Conservation (phyloP, 2,329 filamentous ascomycete genomes). For the Fusarium aywerte region DNA sequence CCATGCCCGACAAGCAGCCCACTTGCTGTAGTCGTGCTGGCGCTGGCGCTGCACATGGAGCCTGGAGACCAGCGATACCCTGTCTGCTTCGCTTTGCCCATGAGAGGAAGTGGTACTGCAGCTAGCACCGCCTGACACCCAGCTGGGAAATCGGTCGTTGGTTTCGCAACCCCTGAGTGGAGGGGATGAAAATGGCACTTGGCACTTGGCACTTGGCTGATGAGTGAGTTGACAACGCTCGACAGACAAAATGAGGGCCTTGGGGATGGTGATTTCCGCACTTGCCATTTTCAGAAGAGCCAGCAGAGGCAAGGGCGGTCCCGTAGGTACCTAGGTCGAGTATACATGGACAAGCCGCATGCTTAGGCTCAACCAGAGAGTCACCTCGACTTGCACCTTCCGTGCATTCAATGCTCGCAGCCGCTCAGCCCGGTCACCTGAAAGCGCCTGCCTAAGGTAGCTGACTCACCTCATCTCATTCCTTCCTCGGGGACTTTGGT, state of each 20-base stretch:
- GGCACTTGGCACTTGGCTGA: conserved; percentile 29
- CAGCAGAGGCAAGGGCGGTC: conserved; percentile 9
- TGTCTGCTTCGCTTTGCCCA: conserved; percentile 3
- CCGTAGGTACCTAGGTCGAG: background rate
- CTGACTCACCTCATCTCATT: conserved; percentile 4
- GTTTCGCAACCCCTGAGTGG: conserved; percentile 29
- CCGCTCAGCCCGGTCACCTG: background rate
- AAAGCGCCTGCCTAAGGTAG: background rate
- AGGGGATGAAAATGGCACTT: conserved; percentile 19
- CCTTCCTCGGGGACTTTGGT: background rate
- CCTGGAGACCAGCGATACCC: conserved; percentile 1
- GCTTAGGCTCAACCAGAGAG: background rate
- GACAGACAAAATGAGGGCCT: conserved; percentile 4
- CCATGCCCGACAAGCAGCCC: conserved; percentile 13
- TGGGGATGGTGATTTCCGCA: conserved; percentile 16
- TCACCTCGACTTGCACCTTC: conserved; percentile 9
- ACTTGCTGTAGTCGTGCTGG: conserved; percentile 16
- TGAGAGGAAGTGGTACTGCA: background rate
- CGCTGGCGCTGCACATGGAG: conserved; percentile 18
- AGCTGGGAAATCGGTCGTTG: conserved; percentile 20
- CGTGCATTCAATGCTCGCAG: background rate
- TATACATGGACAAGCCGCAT: background rate
- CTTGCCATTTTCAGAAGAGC: conserved; percentile 2
- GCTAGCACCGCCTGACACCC: conserved; percentile 15
- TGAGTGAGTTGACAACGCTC: conserved; percentile 9